These are phyloP conservation scores for Tympanopsis confertula DNA, from an alignment of 2,329 filamentous ascomycete genomes.

Conservation along the genomic window DNA sequence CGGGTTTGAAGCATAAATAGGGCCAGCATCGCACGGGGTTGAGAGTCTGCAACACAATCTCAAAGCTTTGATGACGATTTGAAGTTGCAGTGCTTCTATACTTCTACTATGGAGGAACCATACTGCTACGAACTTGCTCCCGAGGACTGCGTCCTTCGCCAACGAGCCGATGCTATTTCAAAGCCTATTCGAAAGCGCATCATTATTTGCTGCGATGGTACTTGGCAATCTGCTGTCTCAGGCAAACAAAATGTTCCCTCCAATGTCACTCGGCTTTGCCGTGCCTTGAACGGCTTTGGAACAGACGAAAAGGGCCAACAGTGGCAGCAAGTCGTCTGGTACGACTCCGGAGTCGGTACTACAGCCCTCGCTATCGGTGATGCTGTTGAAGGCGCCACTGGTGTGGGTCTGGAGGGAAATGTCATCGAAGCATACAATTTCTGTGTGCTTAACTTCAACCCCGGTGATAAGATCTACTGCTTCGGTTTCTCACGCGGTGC, in stretches of 20 bases:
- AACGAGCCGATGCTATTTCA: no score
- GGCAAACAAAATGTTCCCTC: conserved; percentile 9
- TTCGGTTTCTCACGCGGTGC: conserved; percentile 26
- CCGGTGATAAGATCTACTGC: conserved; percentile 21
- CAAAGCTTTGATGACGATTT: no score
- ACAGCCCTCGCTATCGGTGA: conserved; percentile 20
- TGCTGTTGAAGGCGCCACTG: conserved; percentile 4
- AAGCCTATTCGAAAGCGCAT: conserved; percentile 4
- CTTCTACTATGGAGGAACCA: no score
- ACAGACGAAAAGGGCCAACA: conserved; percentile 21
- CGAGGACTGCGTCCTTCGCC: no score
- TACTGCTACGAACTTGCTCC: no score
- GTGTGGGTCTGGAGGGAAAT: conserved; percentile 3
- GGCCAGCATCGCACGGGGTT: no score
- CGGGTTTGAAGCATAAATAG: no score
- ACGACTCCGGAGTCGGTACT: conserved; percentile 19
- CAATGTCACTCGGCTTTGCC: conserved; percentile 10
- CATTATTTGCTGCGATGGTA: conserved; percentile 8
- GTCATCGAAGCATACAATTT: conserved; percentile 22
- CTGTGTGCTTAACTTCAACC: conserved; percentile 21
- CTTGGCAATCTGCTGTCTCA: conserved; percentile 10
- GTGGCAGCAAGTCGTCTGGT: conserved; percentile 7
- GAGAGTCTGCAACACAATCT: no score
- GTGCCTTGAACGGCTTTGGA: conserved; percentile 14
- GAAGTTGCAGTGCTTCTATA: no score